A percentile compares a stretch with the other conserved stretches of the same genome.
Conservation (phyloP, 192 early-diverging fungal genomes). For the Entophlyctis helioformis region DNA sequence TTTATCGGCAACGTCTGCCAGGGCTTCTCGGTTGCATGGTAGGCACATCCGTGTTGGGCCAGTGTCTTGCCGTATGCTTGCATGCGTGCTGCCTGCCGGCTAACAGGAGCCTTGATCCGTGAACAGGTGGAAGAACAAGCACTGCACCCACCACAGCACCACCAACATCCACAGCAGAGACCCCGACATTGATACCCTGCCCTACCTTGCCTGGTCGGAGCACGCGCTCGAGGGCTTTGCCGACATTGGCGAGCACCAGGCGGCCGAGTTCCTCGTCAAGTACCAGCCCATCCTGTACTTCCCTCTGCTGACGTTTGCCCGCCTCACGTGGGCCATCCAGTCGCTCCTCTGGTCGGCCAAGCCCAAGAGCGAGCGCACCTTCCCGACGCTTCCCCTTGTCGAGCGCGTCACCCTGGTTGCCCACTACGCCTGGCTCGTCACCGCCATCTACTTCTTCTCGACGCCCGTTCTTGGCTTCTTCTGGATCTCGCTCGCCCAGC, state of each 20-base stretch:
- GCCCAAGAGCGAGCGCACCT: constrained; percentile 28
- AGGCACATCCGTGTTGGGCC: too few species aligned
- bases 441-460: constrained; percentile 29
- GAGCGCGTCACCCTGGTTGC: constrained; percentile 43
- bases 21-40: too few species aligned
- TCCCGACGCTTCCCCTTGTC: constrained; percentile 15
- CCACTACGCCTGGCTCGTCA: constrained; percentile 56
- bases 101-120: too few species aligned
- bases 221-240: constrained; percentile 38
- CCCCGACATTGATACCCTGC: constrained; percentile 78
- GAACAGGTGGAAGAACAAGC: constrained; percentile 81
- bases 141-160: constrained; percentile 72
- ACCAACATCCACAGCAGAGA: constrained; percentile 70
- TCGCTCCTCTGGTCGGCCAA: constrained; percentile 36
- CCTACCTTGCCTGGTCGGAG: constrained; percentile 65
- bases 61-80: too few species aligned
- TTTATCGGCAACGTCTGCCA: constrained; percentile 64
- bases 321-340: constrained; percentile 64
- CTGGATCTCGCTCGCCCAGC: constrained; percentile 53
- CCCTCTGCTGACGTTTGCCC: constrained; percentile 59
- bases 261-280: constrained; percentile 54
- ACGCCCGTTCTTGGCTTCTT: constrained; percentile 24
- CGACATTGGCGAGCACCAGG: constrained; percentile 27
- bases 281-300: constrained; percentile 48
- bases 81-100: too few species aligned